Evolutionary conservation across 352 stramenopile species (phyloP).

Genomic region (Globisporangium nagaii): DNA sequence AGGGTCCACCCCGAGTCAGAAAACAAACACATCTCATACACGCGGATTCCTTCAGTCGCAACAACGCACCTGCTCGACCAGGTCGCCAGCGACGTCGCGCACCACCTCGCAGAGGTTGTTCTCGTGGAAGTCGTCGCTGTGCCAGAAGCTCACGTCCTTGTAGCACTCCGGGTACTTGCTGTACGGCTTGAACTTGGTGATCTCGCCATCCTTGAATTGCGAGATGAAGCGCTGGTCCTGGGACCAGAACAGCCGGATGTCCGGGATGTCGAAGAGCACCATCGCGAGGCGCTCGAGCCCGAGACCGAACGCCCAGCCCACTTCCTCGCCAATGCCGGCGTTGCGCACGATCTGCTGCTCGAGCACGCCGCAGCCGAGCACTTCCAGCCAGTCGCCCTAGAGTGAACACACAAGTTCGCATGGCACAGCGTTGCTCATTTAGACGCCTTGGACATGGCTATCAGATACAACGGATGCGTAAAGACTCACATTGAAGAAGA

Average conservation of each 20-base stretch:
- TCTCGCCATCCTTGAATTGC: conserved; percentile 90
- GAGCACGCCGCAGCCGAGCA: conserved; percentile 97
- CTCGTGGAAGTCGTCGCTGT: conserved; percentile 84
- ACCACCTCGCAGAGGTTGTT: conserved; percentile 99
- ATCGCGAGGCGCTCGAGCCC: conserved; percentile 98
- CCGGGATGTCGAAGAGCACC: conserved; percentile 99
- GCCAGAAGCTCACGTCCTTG: conserved; percentile 99
- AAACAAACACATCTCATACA: neutral
- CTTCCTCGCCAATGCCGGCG: conserved; percentile 72
- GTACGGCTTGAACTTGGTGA: conserved; percentile 97
- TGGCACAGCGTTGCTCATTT: neutral
- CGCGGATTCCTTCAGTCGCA: neutral
- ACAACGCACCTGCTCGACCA: conserved; percentile 90
- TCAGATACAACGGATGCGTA: too few species aligned
- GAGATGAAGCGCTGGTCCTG: conserved; percentile 92
- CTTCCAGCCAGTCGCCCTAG: conserved; percentile 96
- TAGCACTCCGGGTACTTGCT: conserved; percentile 98
- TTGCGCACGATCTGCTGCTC: conserved; percentile 93
- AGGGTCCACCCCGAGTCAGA: neutral
- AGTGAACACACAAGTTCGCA: neutral
- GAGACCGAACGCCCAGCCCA: conserved; percentile 98
- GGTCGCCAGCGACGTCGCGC: conserved; percentile 93
- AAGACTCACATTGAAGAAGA: conserved; percentile 96
- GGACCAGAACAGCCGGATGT: conserved; percentile 99
- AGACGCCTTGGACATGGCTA: too few species aligned